Conservation (phyloP, 2,329 filamentous ascomycete species). For the Aspergillus novofumigatus region DNA sequence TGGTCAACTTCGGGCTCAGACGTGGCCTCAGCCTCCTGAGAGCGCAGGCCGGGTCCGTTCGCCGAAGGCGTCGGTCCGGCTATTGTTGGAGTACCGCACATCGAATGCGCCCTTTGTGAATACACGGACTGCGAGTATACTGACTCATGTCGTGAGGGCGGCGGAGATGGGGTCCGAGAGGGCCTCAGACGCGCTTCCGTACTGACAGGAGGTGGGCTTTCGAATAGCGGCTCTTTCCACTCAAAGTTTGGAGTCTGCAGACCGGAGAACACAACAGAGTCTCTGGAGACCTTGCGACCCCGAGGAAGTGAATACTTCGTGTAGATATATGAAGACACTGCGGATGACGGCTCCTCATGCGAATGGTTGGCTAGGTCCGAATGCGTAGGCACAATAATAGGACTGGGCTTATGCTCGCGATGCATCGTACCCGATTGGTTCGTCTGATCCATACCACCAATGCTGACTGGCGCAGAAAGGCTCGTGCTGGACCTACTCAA, state of each 20-base stretch:
- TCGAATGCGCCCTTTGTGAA: conserved; percentile 26
- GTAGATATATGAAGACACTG: conserved; percentile 75
- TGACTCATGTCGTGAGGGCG: conserved; percentile 15
- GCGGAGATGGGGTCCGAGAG: conserved; percentile 31
- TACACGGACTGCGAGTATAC: conserved; percentile 15
- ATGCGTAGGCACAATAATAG: conserved; percentile 28
- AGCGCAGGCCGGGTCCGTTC: conserved; percentile 5
- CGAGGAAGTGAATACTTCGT: conserved; percentile 79
- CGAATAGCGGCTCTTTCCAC: conserved; percentile 58
- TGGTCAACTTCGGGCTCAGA: conserved; percentile 5
- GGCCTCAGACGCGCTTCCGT: conserved; percentile 20
- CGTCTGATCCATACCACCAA: conserved; percentile 26
- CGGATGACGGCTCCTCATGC: conserved; percentile 34
- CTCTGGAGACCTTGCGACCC: conserved; percentile 71
- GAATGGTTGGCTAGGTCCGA: conserved; percentile 18
- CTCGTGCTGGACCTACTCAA: conserved; percentile 58
- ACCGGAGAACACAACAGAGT: conserved; percentile 58
- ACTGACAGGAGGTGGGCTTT: conserved; percentile 33
- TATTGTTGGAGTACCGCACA: conserved; percentile 22
- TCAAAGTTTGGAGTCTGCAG: conserved; percentile 53
- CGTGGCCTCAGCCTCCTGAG: conserved; percentile 1
- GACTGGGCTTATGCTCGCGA: conserved; percentile 27
- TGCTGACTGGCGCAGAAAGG: conserved; percentile 31
- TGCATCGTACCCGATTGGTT: conserved; percentile 20
- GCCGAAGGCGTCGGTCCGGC: conserved; percentile 14